Base-by-base conservation (phyloP, 106 monocot genomes). In the Iris macrosiphon region DNA sequence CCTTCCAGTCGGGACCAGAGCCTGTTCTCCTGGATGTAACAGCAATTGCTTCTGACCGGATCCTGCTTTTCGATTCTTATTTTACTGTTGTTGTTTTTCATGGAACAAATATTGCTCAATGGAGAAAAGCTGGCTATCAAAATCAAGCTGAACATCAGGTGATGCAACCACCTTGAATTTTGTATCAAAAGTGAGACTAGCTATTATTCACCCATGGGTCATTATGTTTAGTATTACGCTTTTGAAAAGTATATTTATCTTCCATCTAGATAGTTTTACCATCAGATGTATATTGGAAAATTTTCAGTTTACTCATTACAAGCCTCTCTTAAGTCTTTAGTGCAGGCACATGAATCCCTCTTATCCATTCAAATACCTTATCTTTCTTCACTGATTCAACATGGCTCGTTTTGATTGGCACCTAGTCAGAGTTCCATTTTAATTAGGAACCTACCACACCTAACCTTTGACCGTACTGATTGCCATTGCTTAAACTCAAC, bases 71-170 rank as follows among this genome's bases (percentile, higher is more conserved):
- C 47, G 88, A 88, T 73, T 68, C 88, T 17, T 88, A 82, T 65
- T 88, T 88, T 66, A 79, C 71, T 14, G 53, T 88, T 41, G 88
- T 88, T 25, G 60, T 88, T 11, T 88, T 88, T 53, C 88, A 88
- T 72, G 88, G 88, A 20, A 55, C 48, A 17, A 88, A 58, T 35
- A 83, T 88, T 63, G 82, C 83, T 25, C 82, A 88, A 30, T 88
- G 88, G 88, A 60, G 88, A 31, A 88, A 88, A 48, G 65, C 75
- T 67, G 82, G 82, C 5, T 83, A 82, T 52, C 88, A 88, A 24
- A 72, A 83, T 72, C 82, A 72, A 66, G 45, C 71, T 24, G 88
- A 64, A 49, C 82, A 88, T 69, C 65, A 75, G 72, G 88, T 90
- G 43, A 82, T 52, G 9, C 49, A 52, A 40, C 4, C 7, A 79